Evolutionary conservation across 495 filamentous ascomycete species (phyloP).

Genomic region (Neurospora tetraspora): DNA sequence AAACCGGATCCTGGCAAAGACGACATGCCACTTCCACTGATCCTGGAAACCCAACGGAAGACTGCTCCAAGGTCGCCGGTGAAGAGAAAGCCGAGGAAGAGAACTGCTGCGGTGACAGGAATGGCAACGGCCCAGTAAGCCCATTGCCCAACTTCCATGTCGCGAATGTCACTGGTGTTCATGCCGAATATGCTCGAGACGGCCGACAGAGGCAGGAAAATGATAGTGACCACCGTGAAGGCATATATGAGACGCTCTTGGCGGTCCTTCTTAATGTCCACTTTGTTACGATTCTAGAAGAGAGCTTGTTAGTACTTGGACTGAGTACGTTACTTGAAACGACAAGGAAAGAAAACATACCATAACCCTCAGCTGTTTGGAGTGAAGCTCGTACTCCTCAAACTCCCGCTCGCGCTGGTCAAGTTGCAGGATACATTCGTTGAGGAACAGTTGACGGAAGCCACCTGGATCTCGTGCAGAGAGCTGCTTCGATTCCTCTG

Average conservation of each 20-base stretch:
- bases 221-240: conserved; percentile 54
- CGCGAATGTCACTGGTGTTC: conserved; percentile 43
- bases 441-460: conserved; percentile 18
- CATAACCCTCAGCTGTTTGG: conserved; percentile 11
- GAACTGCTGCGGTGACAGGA: conserved; percentile 33
- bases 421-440: conserved; percentile 15
- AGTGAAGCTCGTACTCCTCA: conserved; percentile 4
- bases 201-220: conserved; percentile 53
- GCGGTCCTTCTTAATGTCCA: conserved; percentile 30
- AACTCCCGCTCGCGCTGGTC: conserved; percentile 9
- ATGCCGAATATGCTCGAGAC: conserved; percentile 55
- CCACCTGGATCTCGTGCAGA: conserved; percentile 18
- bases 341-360: conserved; percentile 1
- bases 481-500: conserved; percentile 10
- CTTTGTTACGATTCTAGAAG: conserved; percentile 23
- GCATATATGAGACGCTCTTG: conserved; percentile 42
- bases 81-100: conserved; percentile 26
- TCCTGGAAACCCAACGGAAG: neutral
- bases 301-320: neutral
- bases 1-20: neutral
- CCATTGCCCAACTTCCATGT: conserved; percentile 37
- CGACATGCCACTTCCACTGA: neutral
- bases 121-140: conserved; percentile 40
- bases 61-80: conserved; percentile 14
- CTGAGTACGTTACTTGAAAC: neutral